Percentiles rank a stretch among this genome's conserved stretches.
phyloP scores from a whole-genome alignment of 148 eudicot genomes.

The Vaccinium macrocarpon region DNA sequence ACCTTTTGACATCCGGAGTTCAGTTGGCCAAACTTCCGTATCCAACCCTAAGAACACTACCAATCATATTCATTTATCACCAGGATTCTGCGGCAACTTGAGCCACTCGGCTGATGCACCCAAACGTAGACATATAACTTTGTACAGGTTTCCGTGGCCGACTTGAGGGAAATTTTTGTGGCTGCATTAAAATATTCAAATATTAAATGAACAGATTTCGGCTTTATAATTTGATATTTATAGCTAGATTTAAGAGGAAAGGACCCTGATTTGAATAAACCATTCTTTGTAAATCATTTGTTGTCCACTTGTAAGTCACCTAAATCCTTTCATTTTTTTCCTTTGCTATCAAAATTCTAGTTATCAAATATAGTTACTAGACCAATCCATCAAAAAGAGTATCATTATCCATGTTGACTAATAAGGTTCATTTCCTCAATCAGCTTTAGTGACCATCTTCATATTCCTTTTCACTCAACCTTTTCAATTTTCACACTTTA shows the following conservation, averaged over 20 bases:
- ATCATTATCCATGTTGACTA: too few species aligned
- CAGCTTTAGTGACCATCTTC: too few species aligned
- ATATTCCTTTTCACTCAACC: too few species aligned
- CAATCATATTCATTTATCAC: neutral
- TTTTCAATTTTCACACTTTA: too few species aligned
- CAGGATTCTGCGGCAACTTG: neutral
- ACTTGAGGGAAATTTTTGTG: neutral
- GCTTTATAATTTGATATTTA: neutral
- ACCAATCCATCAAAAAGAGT: too few species aligned
- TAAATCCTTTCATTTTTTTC: neutral
- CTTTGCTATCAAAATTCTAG: neutral
- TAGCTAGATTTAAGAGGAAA: neutral
- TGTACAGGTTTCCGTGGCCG: neutral
- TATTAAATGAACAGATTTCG: neutral
- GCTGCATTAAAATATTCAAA: neutral
- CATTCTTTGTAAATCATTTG: neutral
- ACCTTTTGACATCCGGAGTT: neutral
- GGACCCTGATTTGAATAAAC: neutral
- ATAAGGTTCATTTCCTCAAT: too few species aligned
- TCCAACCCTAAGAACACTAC: neutral
- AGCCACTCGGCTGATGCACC: neutral
- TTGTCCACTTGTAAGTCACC: neutral
- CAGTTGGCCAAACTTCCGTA: neutral
- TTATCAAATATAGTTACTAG: neutral
- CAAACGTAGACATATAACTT: too few species aligned